A percentile compares a stretch with the other conserved stretches of the same genome.
These are phyloP conservation scores for Caryopteris hybrid DNA, from an alignment of 305 asterid species.

Conservation along the genomic window DNA sequence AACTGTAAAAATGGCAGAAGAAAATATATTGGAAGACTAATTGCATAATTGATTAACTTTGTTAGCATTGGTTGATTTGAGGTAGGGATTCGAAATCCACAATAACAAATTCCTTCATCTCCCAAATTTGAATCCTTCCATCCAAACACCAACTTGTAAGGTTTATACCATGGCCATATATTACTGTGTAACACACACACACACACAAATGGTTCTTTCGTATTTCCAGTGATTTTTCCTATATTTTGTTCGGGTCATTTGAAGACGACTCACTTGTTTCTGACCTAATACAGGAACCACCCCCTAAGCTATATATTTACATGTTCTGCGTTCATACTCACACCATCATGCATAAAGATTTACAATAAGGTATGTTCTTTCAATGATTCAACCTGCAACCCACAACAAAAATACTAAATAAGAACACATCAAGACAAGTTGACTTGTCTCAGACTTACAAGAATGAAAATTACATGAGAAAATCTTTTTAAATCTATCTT, in stretches of 20 bases:
- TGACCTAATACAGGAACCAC: too few relatives aligned
- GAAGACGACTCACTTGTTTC: too few relatives aligned
- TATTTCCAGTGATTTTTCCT: background rate
- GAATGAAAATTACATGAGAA: background rate
- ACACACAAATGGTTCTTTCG: too few relatives aligned
- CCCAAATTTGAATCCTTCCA: background rate
- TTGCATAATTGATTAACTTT: background rate
- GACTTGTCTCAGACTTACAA: slow-evolving; percentile 15
- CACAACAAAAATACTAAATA: background rate
- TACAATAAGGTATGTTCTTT: background rate
- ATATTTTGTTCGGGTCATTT: too few relatives aligned
- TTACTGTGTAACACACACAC: background rate
- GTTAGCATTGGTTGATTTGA: background rate
- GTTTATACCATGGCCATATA: background rate
- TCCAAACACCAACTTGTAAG: background rate
- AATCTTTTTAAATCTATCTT: background rate
- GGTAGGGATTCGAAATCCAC: background rate
- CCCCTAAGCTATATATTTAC: too few relatives aligned
- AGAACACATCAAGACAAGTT: slow-evolving; percentile 9
- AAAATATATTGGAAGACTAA: background rate
- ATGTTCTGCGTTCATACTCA: background rate
- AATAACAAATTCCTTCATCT: background rate
- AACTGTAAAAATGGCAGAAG: background rate
- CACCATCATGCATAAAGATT: background rate
- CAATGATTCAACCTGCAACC: background rate